phyloP scores from a whole-genome alignment of 495 filamentous ascomycete genomes.

The Penicillium crystallinum region DNA sequence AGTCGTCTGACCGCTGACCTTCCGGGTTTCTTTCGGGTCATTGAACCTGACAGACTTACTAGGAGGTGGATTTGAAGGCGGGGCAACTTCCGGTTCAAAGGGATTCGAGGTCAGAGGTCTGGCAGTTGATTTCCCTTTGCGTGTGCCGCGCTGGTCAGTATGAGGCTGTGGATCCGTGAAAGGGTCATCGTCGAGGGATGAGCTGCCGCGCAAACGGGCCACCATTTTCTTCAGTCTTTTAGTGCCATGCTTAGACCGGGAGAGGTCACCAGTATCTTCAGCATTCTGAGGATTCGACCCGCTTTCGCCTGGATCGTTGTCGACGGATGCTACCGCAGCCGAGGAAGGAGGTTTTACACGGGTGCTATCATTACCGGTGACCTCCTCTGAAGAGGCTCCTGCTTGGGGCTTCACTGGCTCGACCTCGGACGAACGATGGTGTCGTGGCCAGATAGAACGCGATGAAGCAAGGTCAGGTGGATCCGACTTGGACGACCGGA shows the following conservation, averaged over 20 bases:
- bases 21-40: constrained; percentile 14
- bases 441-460: constrained; percentile 3
- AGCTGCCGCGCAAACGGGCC: constrained; percentile 6
- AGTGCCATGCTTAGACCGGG: constrained; percentile 6
- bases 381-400: not conserved
- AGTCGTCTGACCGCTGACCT: constrained; percentile 25
- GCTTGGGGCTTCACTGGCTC: not conserved
- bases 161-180: not conserved
- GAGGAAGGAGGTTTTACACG: not conserved
- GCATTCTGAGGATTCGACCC: not conserved
- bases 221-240: constrained; percentile 12
- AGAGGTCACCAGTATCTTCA: not conserved
- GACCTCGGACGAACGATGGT: not conserved
- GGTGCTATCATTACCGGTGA: not conserved
- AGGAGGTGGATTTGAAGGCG: not conserved
- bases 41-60: not conserved
- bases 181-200: constrained; percentile 5
- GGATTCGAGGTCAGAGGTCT: not conserved
- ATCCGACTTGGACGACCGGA: constrained; percentile 4
- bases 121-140: not conserved
- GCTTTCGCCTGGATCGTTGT: not conserved
- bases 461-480: not conserved
- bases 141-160: not conserved
- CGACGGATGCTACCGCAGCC: not conserved
- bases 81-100: not conserved